Evolutionary conservation across 495 filamentous ascomycete species (phyloP), one percentile per base, ranked within the genome.

Genomic region (Neurospora terricola): DNA sequence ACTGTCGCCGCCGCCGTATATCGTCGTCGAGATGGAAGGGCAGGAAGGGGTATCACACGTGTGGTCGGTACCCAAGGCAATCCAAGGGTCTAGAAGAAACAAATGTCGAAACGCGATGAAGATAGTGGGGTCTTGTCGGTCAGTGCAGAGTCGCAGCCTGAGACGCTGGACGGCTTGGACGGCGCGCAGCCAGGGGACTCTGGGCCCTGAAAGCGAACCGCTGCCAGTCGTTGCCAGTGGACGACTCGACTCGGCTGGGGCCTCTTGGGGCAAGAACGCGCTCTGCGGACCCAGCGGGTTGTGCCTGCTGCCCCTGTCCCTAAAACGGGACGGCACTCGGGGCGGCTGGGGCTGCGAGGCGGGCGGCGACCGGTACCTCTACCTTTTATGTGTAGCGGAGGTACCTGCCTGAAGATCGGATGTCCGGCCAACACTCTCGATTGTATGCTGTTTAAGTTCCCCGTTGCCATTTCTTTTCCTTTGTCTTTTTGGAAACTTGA

Each of bases 61-160:
- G 27, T 43, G 70, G 70, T 71, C 38, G 70, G 70, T 59, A 71
- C 70, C 70, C 38, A 71, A 48, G 36, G 39, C 38, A 34, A 62
- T 72, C n/a, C 43, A 62, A 48, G 73, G 59, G 70, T 59, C 72
- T 68, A 21, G 34, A 74, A 71, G 71, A n/a, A 76, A 74, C 18
- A 76, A 34, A 73, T 43, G 45, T 62, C 48, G 48, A 62, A 62
- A 62, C 48, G 48, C 48, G 48, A 62, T 62, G 54, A 62, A 62
- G 54, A 62, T 62, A 14, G 54, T 62, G 27, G 54, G 54, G 54
- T 62, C 54, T 62, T 34, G 54, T 62, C 54, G 54, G 54, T 62
- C 54, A 62, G 54, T 62, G 54, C 54, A 62, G 54, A 62, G 54
- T 62, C 54, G 54, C 54, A 62, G 48, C 54, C 27, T 62, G 54